These are phyloP conservation scores for Agaricus subrufescens DNA, from an alignment of 768 basidiomycete species.

Conservation along the genomic window DNA sequence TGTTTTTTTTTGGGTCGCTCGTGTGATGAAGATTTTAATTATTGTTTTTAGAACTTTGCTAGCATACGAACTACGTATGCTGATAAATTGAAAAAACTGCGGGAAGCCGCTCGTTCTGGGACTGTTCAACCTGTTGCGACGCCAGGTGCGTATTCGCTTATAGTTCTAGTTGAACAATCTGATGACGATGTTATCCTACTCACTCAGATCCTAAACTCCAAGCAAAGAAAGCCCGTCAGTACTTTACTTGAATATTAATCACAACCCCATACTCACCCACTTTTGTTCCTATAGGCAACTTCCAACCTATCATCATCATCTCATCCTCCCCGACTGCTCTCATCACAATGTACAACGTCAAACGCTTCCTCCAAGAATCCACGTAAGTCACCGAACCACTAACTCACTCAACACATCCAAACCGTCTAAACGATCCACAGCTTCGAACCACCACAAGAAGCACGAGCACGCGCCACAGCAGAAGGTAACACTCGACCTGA, in stretches of 20 bases:
- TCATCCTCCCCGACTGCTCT: slow-evolving; percentile 93
- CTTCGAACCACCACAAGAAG: slow-evolving; percentile 74
- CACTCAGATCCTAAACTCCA: slow-evolving; percentile 49
- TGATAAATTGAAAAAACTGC: slow-evolving; percentile 76
- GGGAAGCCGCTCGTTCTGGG: slow-evolving; percentile 58
- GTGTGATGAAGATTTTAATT: not conserved
- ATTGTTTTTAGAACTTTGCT: slow-evolving; percentile 67
- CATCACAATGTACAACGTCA: slow-evolving; percentile 97
- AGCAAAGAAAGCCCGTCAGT: slow-evolving; percentile 68
- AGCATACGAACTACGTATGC: slow-evolving; percentile 59
- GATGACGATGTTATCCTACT: not conserved
- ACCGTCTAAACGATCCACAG: slow-evolving; percentile 23
- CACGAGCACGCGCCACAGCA: slow-evolving; percentile 59
- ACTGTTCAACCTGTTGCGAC: slow-evolving; percentile 34
- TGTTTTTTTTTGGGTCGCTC: too few species aligned
- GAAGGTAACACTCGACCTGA: slow-evolving; percentile 75
- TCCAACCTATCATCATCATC: slow-evolving; percentile 94
- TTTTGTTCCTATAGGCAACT: slow-evolving; percentile 38
- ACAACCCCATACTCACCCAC: not conserved
- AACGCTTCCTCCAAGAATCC: slow-evolving; percentile 88
- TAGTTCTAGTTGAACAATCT: not conserved
- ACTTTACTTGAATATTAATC: not conserved
- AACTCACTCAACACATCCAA: not conserved
- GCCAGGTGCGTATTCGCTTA: slow-evolving; percentile 25
- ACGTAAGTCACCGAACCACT: slow-evolving; percentile 38